Conservation (phyloP, 306 rosid species). For the Acacia melanoxylon region DNA sequence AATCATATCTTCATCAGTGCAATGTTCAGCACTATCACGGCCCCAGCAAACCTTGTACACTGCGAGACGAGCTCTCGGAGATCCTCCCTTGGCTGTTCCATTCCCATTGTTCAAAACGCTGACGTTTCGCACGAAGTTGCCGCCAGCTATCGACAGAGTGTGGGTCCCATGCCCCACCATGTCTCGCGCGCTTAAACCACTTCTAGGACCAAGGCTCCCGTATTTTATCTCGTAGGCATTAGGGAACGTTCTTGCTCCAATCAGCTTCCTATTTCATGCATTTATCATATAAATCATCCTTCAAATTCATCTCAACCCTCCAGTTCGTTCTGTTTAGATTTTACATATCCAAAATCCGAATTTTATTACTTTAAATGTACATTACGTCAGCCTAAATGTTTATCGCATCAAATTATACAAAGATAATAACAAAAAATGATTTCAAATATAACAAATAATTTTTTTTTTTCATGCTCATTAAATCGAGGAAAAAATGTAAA, state of each 20-base stretch:
- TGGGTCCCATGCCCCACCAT: conserved; percentile 49
- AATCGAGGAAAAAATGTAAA: no score
- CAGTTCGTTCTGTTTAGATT: no score
- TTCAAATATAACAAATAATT: no score
- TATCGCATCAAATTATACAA: no score
- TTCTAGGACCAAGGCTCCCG: not conserved
- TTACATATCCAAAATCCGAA: no score
- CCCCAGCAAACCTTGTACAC: conserved; percentile 80
- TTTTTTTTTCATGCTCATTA: no score
- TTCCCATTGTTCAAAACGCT: conserved; percentile 52
- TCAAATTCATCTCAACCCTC: no score
- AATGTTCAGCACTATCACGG: not conserved
- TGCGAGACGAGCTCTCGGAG: conserved; percentile 71
- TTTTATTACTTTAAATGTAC: no score
- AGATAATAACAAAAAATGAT: no score
- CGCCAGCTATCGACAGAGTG: conserved; percentile 75
- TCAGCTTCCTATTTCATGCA: not conserved
- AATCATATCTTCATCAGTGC: conserved; percentile 59
- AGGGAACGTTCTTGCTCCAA: not conserved
- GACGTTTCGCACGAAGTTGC: conserved; percentile 51
- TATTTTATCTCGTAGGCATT: not conserved
- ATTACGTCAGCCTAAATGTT: no score
- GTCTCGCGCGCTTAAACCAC: not conserved
- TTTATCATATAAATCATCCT: no score
- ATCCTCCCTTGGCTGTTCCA: conserved; percentile 88